Percentiles rank a stretch among this genome's conserved stretches.
These are phyloP conservation scores for Tulasnella sp. DNA, from an alignment of 768 basidiomycete species.

Conservation along the genomic window DNA sequence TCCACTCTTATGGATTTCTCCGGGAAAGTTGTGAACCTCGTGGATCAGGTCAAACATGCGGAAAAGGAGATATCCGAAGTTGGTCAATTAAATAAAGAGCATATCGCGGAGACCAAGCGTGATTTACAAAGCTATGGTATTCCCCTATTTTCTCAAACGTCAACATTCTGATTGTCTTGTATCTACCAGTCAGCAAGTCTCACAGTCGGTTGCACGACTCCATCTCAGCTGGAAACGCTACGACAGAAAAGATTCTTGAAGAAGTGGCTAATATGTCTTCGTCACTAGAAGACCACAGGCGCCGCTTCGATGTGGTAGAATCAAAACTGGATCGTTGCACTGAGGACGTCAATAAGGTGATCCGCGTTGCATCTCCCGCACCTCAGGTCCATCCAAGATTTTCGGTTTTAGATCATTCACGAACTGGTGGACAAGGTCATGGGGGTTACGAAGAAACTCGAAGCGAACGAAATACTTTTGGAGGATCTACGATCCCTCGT, in stretches of 20 bases:
- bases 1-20: neutral
- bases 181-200: neutral
- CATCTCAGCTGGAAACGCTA: neutral
- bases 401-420: too few species aligned
- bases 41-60: neutral
- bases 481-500: too few species aligned
- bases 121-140: constrained; percentile 9
- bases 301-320: neutral
- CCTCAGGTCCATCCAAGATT: too few species aligned
- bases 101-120: constrained; percentile 5
- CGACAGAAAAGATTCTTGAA: neutral
- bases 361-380: too few species aligned
- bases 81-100: neutral
- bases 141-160: neutral
- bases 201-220: neutral
- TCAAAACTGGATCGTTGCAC: neutral
- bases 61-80: constrained; percentile 1
- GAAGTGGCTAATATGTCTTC: neutral
- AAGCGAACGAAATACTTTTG: too few species aligned
- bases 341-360: too few species aligned
- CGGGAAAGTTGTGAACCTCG: neutral
- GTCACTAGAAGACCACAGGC: neutral
- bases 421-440: too few species aligned
- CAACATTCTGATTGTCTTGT: neutral
- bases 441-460: too few species aligned